Evolutionary conservation across 1,284 basidiomycete species (phyloP), one percentile per base, ranked within the genome.

Genomic region (Abortiporus biennis): DNA sequence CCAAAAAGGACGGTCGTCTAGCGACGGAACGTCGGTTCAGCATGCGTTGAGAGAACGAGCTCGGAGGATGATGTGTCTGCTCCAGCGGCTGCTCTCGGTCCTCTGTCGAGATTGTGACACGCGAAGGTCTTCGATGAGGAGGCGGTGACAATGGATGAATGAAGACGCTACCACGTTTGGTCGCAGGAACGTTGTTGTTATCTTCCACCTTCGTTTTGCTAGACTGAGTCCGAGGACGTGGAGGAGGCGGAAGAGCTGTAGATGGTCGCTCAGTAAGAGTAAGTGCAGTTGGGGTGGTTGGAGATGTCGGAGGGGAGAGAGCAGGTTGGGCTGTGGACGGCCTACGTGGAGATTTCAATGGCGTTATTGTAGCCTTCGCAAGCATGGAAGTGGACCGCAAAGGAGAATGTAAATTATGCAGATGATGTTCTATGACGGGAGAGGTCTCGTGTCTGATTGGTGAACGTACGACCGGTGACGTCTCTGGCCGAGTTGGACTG

Each of bases 1-100:
- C 78, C 40, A 85, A 63, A 55, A 85, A 85, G 2, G 81, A 85
- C 9, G 82, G 78, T 53, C 83, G 82, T 53, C 69, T 70, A 64
- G 80, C 71, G 47, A 84, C 56, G 22, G 57, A 61, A 24, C 58
- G 56, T 31, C 60, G 57, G 27, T 29, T 29, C 40, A 55, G 44
- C 29, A 54, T 24, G 6, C 51, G 54, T 49, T 51, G 49, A 25
- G 47, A 45, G 44, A 59, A 61, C 30, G 57, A 48, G 41, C 57
- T 61, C 13, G 58, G 58, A 11, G 58, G 58, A 8, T 58, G 56
- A 4, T 50, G 53, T 13, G 52, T 47, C 3, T 42, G 6, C 5
- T 36, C 39, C 22, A 47, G 33, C 8, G 52, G 40, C 21, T 23
- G 20, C 29, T 47, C 30, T 38, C n/a, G n/a, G n/a, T n/a, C n/a